A percentile compares a stretch with the other conserved stretches of the same genome.
These are phyloP conservation scores for Sclerotinia glacialis DNA, from an alignment of 2,329 filamentous ascomycete genomes.

Conservation along the genomic window DNA sequence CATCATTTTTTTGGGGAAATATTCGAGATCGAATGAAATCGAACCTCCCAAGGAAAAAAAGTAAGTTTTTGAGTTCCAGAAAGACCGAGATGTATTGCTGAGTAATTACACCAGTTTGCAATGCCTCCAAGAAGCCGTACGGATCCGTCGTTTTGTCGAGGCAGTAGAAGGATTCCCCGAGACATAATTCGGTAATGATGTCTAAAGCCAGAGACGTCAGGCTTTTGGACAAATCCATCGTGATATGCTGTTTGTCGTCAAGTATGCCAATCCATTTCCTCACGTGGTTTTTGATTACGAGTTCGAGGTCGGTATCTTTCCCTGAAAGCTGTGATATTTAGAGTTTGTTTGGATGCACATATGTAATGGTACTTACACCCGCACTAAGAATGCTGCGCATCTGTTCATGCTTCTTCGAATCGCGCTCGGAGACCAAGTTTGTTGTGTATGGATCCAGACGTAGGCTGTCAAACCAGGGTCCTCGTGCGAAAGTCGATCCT, in stretches of 20 bases:
- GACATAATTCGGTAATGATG: constrained; percentile 9
- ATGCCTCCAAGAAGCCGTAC: constrained; percentile 4
- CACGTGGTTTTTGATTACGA: constrained; percentile 9
- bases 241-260: neutral
- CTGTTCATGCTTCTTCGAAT: constrained; percentile 13
- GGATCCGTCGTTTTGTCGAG: neutral
- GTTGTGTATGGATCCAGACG: too few species aligned
- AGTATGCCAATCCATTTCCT: constrained; percentile 4
- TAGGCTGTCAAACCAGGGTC: too few species aligned
- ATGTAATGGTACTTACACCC: neutral
- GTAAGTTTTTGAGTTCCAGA: constrained; percentile 14
- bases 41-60: constrained; percentile 6
- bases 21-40: constrained; percentile 9
- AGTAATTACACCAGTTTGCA: constrained; percentile 8
- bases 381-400: constrained; percentile 5
- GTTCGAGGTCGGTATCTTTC: constrained; percentile 4
- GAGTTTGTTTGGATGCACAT: constrained; percentile 4
- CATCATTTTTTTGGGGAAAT: constrained; percentile 2
- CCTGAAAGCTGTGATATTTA: neutral
- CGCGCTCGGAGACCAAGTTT: constrained; percentile 1
- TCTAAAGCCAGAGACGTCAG: constrained; percentile 13
- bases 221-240: neutral
- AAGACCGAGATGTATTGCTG: constrained; percentile 18
- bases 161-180: neutral
- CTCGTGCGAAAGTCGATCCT: too few species aligned